Conservation (phyloP, 176 grass and related monocot genomes). For the Lolium perenne region DNA sequence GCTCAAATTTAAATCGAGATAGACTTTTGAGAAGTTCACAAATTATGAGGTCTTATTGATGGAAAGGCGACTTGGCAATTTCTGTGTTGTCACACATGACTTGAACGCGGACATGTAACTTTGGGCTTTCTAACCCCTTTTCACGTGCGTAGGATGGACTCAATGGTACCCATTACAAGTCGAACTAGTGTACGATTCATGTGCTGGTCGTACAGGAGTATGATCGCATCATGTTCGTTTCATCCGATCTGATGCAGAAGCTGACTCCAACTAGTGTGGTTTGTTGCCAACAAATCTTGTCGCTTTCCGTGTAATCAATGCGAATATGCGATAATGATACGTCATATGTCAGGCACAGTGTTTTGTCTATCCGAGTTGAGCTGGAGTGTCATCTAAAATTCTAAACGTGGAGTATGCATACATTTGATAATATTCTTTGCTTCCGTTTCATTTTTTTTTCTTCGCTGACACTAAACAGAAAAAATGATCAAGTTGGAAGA, state of each 20-base stretch:
- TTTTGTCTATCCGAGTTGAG: background rate
- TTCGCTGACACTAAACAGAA: too few species aligned
- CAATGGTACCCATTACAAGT: too few species aligned
- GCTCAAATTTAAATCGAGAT: background rate
- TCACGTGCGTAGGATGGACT: too few species aligned
- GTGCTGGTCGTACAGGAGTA: background rate
- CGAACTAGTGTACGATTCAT: background rate
- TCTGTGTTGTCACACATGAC: background rate
- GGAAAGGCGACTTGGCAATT: background rate
- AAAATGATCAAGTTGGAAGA: too few species aligned
- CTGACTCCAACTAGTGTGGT: background rate
- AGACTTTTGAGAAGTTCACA: background rate
- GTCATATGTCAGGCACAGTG: background rate
- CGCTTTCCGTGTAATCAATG: background rate
- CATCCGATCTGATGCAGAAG: background rate
- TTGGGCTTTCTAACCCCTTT: background rate
- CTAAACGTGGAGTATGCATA: background rate
- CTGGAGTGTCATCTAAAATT: background rate
- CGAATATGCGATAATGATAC: background rate
- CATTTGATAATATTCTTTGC: too few species aligned
- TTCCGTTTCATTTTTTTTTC: too few species aligned
- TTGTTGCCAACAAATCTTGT: background rate
- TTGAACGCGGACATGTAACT: background rate
- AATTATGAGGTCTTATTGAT: background rate
- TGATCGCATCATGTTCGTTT: background rate